Evolutionary conservation across 345 rosid species (phyloP).

Genomic region (Ailanthus altissimus): DNA sequence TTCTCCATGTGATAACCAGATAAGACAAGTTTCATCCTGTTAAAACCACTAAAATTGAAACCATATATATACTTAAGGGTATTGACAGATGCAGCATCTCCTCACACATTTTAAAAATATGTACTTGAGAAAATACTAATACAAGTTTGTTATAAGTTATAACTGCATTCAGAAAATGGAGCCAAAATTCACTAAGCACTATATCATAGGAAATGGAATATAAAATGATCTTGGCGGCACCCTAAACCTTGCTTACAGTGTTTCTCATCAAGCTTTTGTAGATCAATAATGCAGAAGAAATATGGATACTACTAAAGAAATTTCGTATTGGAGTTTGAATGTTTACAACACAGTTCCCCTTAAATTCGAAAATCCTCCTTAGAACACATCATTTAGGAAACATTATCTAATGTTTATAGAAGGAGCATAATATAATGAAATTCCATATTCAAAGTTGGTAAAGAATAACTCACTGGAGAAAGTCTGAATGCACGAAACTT

Average conservation of each 20-base stretch:
- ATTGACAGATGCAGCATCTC: slow-evolving; percentile 8
- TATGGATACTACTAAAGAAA: neutral
- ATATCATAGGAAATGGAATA: neutral
- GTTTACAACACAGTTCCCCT: neutral
- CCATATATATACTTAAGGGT: slow-evolving; percentile 35
- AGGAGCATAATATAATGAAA: neutral
- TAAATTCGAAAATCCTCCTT: neutral
- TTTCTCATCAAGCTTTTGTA: neutral
- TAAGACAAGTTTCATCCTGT: slow-evolving; percentile 85
- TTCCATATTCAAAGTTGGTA: neutral
- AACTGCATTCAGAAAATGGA: neutral
- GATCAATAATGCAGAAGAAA: too few species aligned
- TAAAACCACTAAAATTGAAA: slow-evolving; percentile 46
- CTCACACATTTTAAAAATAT: neutral
- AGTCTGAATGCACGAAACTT: slow-evolving; percentile 84
- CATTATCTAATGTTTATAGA: neutral
- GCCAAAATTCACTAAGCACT: neutral
- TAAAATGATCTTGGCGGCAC: neutral
- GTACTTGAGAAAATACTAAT: neutral
- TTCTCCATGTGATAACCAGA: slow-evolving; percentile 84
- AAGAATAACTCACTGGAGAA: slow-evolving; percentile 54
- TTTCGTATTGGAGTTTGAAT: neutral
- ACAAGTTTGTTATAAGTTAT: neutral
- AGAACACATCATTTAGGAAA: neutral
- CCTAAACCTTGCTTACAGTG: neutral